Evolutionary conservation across 2,329 filamentous ascomycete genomes (phyloP).

Genomic region (Trichoderma koningii): DNA sequence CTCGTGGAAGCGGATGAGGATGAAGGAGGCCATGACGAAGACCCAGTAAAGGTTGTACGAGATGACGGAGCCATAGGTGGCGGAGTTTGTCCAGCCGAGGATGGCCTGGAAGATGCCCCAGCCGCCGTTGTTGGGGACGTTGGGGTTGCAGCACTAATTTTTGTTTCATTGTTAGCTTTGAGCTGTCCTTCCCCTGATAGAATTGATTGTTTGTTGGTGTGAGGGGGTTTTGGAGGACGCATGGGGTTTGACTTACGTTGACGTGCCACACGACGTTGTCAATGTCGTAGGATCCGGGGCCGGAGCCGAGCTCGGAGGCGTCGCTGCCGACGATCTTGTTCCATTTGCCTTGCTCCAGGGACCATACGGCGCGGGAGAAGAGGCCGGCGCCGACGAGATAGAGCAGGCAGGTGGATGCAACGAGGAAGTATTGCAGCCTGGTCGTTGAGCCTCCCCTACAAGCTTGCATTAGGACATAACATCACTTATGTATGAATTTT

Average conservation of each 20-base stretch:
- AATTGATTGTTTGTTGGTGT: background rate
- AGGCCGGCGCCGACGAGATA: slow-evolving; percentile 83
- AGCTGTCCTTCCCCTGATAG: background rate
- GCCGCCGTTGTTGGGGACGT: slow-evolving; percentile 70
- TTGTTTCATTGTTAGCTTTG: slow-evolving; percentile 1
- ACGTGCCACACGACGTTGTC: slow-evolving; percentile 79
- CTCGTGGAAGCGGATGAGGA: slow-evolving; percentile 68
- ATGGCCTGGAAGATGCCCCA: slow-evolving; percentile 89
- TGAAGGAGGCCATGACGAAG: slow-evolving; percentile 68
- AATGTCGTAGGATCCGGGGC: slow-evolving; percentile 79
- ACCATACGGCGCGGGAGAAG: slow-evolving; percentile 77
- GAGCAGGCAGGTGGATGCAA: slow-evolving; percentile 77
- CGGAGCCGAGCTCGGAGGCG: slow-evolving; percentile 52
- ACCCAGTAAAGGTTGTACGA: slow-evolving; percentile 90
- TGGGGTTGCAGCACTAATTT: slow-evolving; percentile 73
- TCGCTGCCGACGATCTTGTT: slow-evolving; percentile 63
- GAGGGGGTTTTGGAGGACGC: too few relatives aligned
- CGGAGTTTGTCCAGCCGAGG: slow-evolving; percentile 85
- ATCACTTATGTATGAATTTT: background rate
- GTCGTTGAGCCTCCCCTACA: slow-evolving; percentile 47
- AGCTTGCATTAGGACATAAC: background rate
- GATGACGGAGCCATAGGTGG: slow-evolving; percentile 83
- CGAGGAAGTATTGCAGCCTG: slow-evolving; percentile 71
- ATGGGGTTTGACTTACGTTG: slow-evolving; percentile 58
- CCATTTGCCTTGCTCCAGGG: slow-evolving; percentile 71